A percentile compares a stretch with the other conserved stretches of the same genome.
Conservation (phyloP, 495 filamentous ascomycete species). For the Aspergillus kassunensis region DNA sequence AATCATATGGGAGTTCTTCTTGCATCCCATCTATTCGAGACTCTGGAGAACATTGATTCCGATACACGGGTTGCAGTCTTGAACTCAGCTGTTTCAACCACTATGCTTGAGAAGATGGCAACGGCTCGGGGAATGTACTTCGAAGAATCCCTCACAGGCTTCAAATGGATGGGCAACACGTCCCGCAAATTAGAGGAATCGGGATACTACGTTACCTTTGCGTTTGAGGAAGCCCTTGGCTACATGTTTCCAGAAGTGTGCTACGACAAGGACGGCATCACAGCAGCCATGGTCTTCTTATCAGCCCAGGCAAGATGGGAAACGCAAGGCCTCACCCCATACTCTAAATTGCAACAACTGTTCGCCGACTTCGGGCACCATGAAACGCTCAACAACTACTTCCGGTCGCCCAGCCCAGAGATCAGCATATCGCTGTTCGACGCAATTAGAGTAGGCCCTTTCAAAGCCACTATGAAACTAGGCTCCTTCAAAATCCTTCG, state of each 20-base stretch:
- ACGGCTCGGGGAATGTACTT: conserved; percentile 52
- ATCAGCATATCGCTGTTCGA: conserved; percentile 52
- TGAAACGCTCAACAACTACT: conserved; percentile 64
- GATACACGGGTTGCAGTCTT: conserved; percentile 50
- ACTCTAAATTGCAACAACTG: conserved; percentile 55
- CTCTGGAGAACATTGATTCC: conserved; percentile 24
- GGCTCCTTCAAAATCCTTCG: conserved; percentile 50
- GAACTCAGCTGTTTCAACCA: conserved; percentile 61
- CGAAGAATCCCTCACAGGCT: conserved; percentile 66
- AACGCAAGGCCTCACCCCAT: conserved; percentile 52
- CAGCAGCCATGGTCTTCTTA: conserved; percentile 63
- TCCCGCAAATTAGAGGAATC: conserved; percentile 38
- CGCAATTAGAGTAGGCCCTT: conserved; percentile 47
- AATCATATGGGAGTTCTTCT: conserved; percentile 66
- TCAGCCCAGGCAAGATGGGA: conserved; percentile 52
- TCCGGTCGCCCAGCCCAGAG: conserved; percentile 54
- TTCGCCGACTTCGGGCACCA: conserved; percentile 62
- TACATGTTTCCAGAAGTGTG: conserved; percentile 69
- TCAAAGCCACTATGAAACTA: conserved; percentile 39
- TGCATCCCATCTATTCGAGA: conserved; percentile 53
- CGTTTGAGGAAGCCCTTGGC: conserved; percentile 70
- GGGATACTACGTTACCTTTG: conserved; percentile 54
- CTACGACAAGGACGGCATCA: conserved; percentile 68
- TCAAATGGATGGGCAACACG: conserved; percentile 67
- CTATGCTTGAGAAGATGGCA: conserved; percentile 62